Evolutionary conservation across 345 rosid species (phyloP), one percentile per base, ranked within the genome.

Genomic region (Sapria himalayana): DNA sequence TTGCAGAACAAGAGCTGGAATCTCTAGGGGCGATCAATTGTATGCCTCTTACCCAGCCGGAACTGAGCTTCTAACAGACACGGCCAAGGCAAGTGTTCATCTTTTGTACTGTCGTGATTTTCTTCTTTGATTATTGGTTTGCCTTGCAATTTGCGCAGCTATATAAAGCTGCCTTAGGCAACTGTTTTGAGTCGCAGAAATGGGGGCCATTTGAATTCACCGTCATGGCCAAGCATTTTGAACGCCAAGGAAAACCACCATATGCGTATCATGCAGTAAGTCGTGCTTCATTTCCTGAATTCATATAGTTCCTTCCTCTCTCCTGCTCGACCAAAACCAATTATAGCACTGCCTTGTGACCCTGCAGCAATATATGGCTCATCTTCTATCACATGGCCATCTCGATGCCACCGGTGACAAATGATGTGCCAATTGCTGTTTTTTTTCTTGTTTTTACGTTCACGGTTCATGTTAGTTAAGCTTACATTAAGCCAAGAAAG

Each of bases 31-130:
- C 2, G 93, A 82, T 48, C 98, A 86, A 66, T 82, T 72, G 46
- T 86, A 65, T 62, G 94, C 78, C 17, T 65, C 98, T 13, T 89
- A 78, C 45, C 98, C 94, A 2, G 78, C 85, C 33, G 98, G 98
- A 27, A 89, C 94, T 4, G 98, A 82, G 56, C 75, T 89, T 56
- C 52, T 82, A 29, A 69, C 85, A 0, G 94, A 89, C 59, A 58
- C 91, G 16, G 52, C 73, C 5, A 82, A 82, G 78, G 85, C 78
- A 23, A 27, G 51, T 54, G 23, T 1, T 22, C 20, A 16, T 13
- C 39, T 22, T 22, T 15, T 23, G n/a, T n/a, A n/a, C 29, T 27
- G 2, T 10, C 11, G 1, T 23, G 19, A 7, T 39, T 32, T 54
- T 22, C 8, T 20, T 39, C 40, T 37, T 15, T 15, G 23, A 2